Base-by-base conservation (phyloP, 345 rosid genomes). In the Bruguiera gymnorhiza region DNA sequence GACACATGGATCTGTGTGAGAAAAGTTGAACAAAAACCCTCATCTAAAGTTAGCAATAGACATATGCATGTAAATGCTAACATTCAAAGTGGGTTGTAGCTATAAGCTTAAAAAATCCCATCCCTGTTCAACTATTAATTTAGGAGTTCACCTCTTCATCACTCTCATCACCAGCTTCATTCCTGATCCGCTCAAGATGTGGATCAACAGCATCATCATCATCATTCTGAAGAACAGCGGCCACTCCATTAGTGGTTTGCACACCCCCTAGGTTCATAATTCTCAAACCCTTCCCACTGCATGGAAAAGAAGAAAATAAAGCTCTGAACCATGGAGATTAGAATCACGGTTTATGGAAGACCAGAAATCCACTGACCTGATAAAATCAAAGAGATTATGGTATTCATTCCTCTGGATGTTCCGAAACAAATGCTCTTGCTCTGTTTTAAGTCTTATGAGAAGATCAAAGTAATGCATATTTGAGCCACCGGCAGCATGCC, bases 381-480 rank as follows among this genome's bases (percentile, higher is more conserved):
- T 87, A 81, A 95, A 95, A 74, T 86, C 72, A 71, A 85, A 95
- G 57, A 95, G 97, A 68, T 85, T 87, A 71, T 92, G 97, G 75
- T 95, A 92, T 76, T 95, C 99, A 62, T 90, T 95, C 78, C 99
- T 92, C 86, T 95, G 98, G 69, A 95, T 85, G 70, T 95, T 95
- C 43, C 99, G 86, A 69, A 95, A 95, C 70, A 95, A 85, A 88
- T 95, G 98, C 55, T 95, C 99, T 79, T 95, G 98, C 76, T 95
- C 99, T 26, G 90, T 88, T 82, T 90, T 92, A 46, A 95, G 82
- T 83, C 87, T 92, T 75, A 92, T 85, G 68, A 86, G 90, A 76
- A 95, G 97, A 84, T 95, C 98, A 56, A 95, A 95, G 83, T 95
- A 95, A 74, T 95, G 99, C 99, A 95, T 95, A 76, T 92, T 95